Percentiles rank a stretch among this genome's conserved stretches.
Conservation (phyloP, 75 land plant species). For the Pinus tabuliformis region DNA sequence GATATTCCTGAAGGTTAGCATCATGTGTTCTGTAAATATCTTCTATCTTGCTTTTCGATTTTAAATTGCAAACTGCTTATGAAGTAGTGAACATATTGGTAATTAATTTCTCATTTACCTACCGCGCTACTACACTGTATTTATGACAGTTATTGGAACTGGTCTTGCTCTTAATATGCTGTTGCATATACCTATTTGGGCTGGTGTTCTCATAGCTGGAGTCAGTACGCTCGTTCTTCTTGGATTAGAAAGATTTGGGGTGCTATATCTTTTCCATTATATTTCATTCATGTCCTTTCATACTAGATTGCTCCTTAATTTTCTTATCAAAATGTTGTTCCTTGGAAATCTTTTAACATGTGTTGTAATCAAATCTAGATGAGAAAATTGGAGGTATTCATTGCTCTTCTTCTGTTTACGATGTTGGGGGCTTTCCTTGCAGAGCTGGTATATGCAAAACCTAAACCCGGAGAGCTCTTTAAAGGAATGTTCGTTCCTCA, state of each 20-base stretch:
- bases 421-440: conserved; percentile 35
- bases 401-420: conserved; percentile 21
- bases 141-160: conserved; percentile 81
- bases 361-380: conserved; percentile 10
- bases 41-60: neutral
- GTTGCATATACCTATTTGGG: conserved; percentile 78
- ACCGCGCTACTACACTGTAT: neutral
- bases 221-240: conserved; percentile 70
- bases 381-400: conserved; percentile 34
- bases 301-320: no score
- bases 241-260: conserved; percentile 73
- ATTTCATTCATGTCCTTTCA: neutral
- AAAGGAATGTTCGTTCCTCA: conserved; percentile 51
- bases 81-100: neutral
- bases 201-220: conserved; percentile 80
- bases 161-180: conserved; percentile 79
- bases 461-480: conserved; percentile 33
- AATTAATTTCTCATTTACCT: neutral
- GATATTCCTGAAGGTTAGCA: conserved; percentile 32
- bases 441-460: conserved; percentile 58
- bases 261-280: conserved; percentile 11
- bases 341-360: neutral
- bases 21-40: neutral
- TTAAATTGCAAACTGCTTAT: no score
- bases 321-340: neutral